phyloP scores from a whole-genome alignment of 1,284 basidiomycete genomes.

The Pholiota adiposa region DNA sequence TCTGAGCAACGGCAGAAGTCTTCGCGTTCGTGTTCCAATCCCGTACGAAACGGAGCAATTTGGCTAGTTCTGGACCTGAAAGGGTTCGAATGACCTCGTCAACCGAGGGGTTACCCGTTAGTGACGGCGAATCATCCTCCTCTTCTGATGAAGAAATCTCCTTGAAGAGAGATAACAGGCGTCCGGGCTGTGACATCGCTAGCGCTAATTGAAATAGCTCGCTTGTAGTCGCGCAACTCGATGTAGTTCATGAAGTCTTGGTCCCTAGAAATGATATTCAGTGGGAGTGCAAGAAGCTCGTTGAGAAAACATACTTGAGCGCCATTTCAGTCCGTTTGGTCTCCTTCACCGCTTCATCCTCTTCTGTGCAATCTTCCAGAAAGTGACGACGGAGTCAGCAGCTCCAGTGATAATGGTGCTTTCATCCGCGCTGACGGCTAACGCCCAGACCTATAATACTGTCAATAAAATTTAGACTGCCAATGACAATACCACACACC shows the following conservation, averaged over 20 bases:
- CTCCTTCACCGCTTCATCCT: slow-evolving; percentile 77
- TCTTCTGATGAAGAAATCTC: slow-evolving; percentile 50
- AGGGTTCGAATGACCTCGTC: slow-evolving; percentile 84
- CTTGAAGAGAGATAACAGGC: slow-evolving; percentile 83
- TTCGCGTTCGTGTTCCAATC: slow-evolving; percentile 95
- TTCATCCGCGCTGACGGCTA: slow-evolving; percentile 81
- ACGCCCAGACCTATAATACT: slow-evolving; percentile 82
- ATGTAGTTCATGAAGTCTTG: slow-evolving; percentile 96
- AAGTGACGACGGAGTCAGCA: slow-evolving; percentile 91
- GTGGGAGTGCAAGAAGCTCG: background rate
- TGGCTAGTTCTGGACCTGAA: slow-evolving; percentile 73
- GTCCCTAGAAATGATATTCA: slow-evolving; percentile 59
- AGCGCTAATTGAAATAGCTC: slow-evolving; percentile 91
- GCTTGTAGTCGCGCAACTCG: slow-evolving; percentile 86
- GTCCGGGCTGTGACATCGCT: slow-evolving; percentile 91
- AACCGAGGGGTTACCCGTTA: slow-evolving; percentile 75
- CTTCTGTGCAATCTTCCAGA: slow-evolving; percentile 92
- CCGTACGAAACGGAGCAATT: slow-evolving; percentile 82
- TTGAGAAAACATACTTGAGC: slow-evolving; percentile 63
- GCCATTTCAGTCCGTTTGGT: slow-evolving; percentile 72
- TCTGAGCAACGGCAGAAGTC: slow-evolving; percentile 87
- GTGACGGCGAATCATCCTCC: slow-evolving; percentile 34
- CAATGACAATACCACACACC: slow-evolving; percentile 46
- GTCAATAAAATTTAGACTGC: background rate
- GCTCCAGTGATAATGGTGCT: slow-evolving; percentile 87